phyloP scores from a whole-genome alignment of 345 rosid genomes.

The Carallia pectinifolia region DNA sequence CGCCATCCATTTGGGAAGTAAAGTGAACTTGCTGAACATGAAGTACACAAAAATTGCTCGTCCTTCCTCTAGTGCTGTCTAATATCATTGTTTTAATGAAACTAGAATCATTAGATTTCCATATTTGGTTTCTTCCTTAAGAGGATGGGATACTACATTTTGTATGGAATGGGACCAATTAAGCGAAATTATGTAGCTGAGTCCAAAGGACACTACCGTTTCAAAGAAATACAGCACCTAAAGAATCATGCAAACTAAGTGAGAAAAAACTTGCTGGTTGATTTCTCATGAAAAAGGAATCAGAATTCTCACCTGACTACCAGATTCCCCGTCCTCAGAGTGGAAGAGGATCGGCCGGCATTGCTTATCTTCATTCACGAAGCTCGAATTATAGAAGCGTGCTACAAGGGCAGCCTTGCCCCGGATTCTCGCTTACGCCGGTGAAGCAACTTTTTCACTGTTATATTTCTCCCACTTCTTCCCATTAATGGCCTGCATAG shows the following conservation, averaged over 20 bases:
- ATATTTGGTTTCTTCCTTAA: too few relatives aligned
- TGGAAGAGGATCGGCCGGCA: constrained; percentile 24
- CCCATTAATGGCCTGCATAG: constrained; percentile 23
- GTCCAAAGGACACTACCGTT: neutral
- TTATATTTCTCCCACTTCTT: constrained; percentile 28
- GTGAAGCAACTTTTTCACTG: constrained; percentile 25
- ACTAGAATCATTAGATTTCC: too few relatives aligned
- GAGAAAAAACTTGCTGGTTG: neutral
- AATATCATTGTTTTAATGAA: too few relatives aligned
- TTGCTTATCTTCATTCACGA: constrained; percentile 22
- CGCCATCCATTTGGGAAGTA: too few relatives aligned
- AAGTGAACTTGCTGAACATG: too few relatives aligned
- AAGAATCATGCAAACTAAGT: neutral
- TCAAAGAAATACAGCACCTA: neutral
- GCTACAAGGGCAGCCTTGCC: constrained; percentile 21
- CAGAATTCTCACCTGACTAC: constrained; percentile 12
- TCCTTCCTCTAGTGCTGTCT: too few relatives aligned
- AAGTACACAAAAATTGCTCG: too few relatives aligned
- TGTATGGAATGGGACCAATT: too few relatives aligned
- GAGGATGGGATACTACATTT: too few relatives aligned
- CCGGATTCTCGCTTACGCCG: constrained; percentile 24
- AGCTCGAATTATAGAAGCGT: constrained; percentile 25
- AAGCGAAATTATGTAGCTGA: too few relatives aligned
- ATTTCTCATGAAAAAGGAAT: neutral
- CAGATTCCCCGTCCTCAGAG: constrained; percentile 12